phyloP scores from a whole-genome alignment of 805 yeast species.

The Candida sakaeoensis region DNA sequence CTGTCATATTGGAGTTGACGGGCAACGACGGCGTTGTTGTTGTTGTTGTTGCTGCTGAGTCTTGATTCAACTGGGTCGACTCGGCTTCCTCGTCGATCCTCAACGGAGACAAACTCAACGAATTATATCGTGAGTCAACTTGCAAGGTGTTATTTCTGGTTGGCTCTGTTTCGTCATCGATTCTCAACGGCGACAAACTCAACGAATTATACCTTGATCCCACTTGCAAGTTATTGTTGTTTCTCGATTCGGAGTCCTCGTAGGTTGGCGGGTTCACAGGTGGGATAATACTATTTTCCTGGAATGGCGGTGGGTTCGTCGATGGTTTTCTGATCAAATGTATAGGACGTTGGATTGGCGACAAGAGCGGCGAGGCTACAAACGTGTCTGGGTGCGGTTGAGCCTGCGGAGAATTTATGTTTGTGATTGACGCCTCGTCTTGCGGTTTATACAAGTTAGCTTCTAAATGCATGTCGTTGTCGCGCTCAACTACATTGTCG shows the following conservation, averaged over 20 bases:
- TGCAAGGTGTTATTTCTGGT: too few species aligned
- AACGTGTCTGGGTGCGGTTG: slow-evolving; percentile 42
- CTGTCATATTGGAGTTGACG: slow-evolving; percentile 1
- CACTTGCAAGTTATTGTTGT: background rate
- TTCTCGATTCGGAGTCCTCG: background rate
- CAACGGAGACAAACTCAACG: slow-evolving; percentile 20
- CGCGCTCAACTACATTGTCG: slow-evolving; percentile 34
- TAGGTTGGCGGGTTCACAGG: slow-evolving; percentile 31
- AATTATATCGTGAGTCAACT: background rate
- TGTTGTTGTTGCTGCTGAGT: background rate
- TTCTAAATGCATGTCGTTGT: slow-evolving; percentile 37
- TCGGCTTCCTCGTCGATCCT: slow-evolving; percentile 16
- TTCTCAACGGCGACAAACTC: slow-evolving; percentile 22
- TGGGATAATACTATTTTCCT: slow-evolving; percentile 18
- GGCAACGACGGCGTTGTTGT: too few species aligned
- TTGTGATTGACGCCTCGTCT: slow-evolving; percentile 29
- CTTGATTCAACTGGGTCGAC: background rate
- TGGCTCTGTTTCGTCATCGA: slow-evolving; percentile 13
- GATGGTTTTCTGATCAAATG: slow-evolving; percentile 53
- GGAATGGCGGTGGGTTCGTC: slow-evolving; percentile 63
- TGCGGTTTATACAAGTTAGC: slow-evolving; percentile 55
- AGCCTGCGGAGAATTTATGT: slow-evolving; percentile 62
- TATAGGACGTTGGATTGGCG: slow-evolving; percentile 45
- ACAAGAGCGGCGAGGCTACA: slow-evolving; percentile 39
- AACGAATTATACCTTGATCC: slow-evolving; percentile 2